Evolutionary conservation across 371 early-diverging fungal species (phyloP), one percentile per base, ranked within the genome.

Genomic region (Mucor saturninus): DNA sequence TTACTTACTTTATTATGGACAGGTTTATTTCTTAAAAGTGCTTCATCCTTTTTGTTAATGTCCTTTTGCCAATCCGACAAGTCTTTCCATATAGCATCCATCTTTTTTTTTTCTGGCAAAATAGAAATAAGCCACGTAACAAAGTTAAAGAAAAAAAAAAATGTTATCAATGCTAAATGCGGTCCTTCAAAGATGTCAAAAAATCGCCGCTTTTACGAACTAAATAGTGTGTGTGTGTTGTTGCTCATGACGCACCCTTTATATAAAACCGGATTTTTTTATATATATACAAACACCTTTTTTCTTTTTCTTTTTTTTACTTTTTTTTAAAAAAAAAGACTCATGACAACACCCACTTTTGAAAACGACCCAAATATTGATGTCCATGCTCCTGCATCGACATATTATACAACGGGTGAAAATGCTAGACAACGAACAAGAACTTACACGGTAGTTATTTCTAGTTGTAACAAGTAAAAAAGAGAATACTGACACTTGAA

Each of bases 361-460:
- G 72, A 64, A 7, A 42, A 40, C 29, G 65, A 65, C 14, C 32
- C 46, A n/a, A 63, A 53, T 4, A 31, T 61, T 31, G 79, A 80
- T 61, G 80, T 72, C 2, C 77, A 73, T 62, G 79, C 80, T 30
- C 77, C 79, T 15, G 75, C 83, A n/a, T 68, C 69, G 11, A 77
- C 72, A 13, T 84, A 84, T 56, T 84, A 84, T 42, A 80, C 77
- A 26, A 77, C 81, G 3, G 84, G 83, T 13, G 65, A 68, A 28
- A 82, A 84, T 55, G 68, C 75, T 28, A 65, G 70, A 52, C 42
- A 61, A 15, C 54, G 69, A 55, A 56, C 69, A 35, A 67, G 71
- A 58, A 70, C 75, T 26, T 67, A 69, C 61, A 70, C 69, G 54
- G 76, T 74, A 73, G 54, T 30, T 21, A 6, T 21, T 21, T 21